These are phyloP conservation scores for Glonium stellatum DNA, from an alignment of 495 filamentous ascomycete genomes.

Conservation along the genomic window DNA sequence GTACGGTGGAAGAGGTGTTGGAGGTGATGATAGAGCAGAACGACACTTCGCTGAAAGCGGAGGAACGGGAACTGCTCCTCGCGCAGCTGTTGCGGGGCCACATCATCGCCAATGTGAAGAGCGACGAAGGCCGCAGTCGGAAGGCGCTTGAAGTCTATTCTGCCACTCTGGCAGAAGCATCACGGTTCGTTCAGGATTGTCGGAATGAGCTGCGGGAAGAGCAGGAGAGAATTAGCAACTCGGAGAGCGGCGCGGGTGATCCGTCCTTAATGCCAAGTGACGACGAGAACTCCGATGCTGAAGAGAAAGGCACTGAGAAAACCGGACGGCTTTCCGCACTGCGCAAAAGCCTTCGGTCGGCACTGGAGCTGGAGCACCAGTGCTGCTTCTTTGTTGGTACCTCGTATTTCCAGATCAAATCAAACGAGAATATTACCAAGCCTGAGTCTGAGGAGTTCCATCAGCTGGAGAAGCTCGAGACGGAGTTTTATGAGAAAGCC, in stretches of 20 bases:
- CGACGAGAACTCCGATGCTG: slow-evolving; percentile 37
- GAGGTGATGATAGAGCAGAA: slow-evolving; percentile 84
- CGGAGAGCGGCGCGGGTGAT: background rate
- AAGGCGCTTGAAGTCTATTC: slow-evolving; percentile 65
- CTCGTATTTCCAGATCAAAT: slow-evolving; percentile 74
- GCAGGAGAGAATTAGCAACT: slow-evolving; percentile 28
- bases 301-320: slow-evolving; percentile 38
- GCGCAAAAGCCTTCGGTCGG: slow-evolving; percentile 57
- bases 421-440: slow-evolving; percentile 50
- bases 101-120: slow-evolving; percentile 58
- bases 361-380: slow-evolving; percentile 75
- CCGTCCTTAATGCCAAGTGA: slow-evolving; percentile 7
- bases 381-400: slow-evolving; percentile 81
- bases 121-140: slow-evolving; percentile 33
- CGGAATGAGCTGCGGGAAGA: slow-evolving; percentile 53
- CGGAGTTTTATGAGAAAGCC: slow-evolving; percentile 64
- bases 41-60: slow-evolving; percentile 51
- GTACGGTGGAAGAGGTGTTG: slow-evolving; percentile 78
- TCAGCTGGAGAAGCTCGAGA: slow-evolving; percentile 60
- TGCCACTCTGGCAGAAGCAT: slow-evolving; percentile 48
- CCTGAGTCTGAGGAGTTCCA: slow-evolving; percentile 61
- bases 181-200: slow-evolving; percentile 54
- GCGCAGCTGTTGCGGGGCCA: slow-evolving; percentile 63
- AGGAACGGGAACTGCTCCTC: slow-evolving; percentile 59
- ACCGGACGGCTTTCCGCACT: slow-evolving; percentile 49